Conservation (phyloP, 208 protist genomes). For the Porcisia hertigi region DNA sequence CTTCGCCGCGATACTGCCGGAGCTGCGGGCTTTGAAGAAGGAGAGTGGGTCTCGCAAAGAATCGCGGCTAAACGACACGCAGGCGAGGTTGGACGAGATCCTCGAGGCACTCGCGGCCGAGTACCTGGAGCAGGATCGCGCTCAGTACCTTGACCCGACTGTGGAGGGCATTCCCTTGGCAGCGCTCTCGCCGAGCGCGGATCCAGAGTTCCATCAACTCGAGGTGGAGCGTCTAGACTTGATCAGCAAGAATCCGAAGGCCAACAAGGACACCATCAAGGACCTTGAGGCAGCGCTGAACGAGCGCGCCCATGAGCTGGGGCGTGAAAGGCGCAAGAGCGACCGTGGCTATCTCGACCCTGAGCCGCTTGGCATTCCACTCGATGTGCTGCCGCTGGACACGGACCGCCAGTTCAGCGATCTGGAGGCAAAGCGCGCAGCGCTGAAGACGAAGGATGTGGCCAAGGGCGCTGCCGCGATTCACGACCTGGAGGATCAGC, state of each 20-base stretch:
- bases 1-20: conserved; percentile 50
- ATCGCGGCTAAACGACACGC: conserved; percentile 55
- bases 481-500: conserved; percentile 64
- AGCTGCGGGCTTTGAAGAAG: conserved; percentile 68
- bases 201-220: conserved; percentile 59
- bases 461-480: conserved; percentile 54
- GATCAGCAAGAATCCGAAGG: conserved; percentile 49
- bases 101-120: conserved; percentile 50
- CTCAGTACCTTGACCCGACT: conserved; percentile 47
- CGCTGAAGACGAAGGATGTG: conserved; percentile 59
- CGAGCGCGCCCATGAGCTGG: conserved; percentile 59
- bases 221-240: conserved; percentile 64
- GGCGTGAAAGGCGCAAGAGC: conserved; percentile 31
- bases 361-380: conserved; percentile 68
- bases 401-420: conserved; percentile 63
- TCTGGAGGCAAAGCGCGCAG: conserved; percentile 55
- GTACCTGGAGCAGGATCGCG: conserved; percentile 56
- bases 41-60: conserved; percentile 33
- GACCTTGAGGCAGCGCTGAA: conserved; percentile 70
- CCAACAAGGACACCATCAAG: conserved; percentile 46
- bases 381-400: conserved; percentile 64
- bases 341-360: conserved; percentile 73
- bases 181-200: conserved; percentile 48
- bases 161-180: conserved; percentile 56
- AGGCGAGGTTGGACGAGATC: conserved; percentile 59